Evolutionary conservation across 768 basidiomycete species (phyloP), one percentile per base, ranked within the genome.

Genomic region (Gloeophyllum trabeum): DNA sequence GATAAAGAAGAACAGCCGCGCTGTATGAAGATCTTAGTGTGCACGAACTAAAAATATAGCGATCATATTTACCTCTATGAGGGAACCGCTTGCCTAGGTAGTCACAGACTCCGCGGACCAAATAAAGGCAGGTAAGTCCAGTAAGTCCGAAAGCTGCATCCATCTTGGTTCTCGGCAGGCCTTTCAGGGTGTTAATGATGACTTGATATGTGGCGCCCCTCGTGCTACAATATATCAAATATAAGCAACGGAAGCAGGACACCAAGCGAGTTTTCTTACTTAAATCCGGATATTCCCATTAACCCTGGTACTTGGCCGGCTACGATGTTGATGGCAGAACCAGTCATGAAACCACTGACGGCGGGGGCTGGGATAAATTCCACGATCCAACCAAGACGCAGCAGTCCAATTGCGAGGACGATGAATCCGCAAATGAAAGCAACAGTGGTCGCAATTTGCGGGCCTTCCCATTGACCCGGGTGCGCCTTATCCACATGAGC

Each of bases 311-410:
- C 71, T 62, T 99, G 94, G 24, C 89, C 79, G 14, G 79, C 70
- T 13, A 79, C 81, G 51, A 98, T 98, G 57, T 69, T 92, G 63
- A 97, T 78, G 25, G 94, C 94, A n/a, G 87, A 92, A 16, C 94
- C 94, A 0, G 94, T 98, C 92, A 99, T 96, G 65, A 94, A 88
- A 16, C 83, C 84, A 51, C 80, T 83, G 46, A 90, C 81, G 2
- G 86, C 87, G 2, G 85, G 84, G 5, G 76, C 71, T 16, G 88
- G 85, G 47, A 93, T 97, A 58, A 98, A 91, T 56, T 98, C 93
- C 40, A 98, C 82, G 24, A 97, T 64, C 89, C 91, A 94, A 0
- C 96, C 96, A 4, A 97, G 52, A 6, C 96, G 75, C 7, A 98
- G 67, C 19, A 98, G 62, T 38, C 96, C 96, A 30, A 99, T 79